Percentiles rank a stretch among this genome's conserved stretches.
Evolutionary conservation across 495 filamentous ascomycete species (phyloP).

Genomic region (Talaromyces trachyspermus): DNA sequence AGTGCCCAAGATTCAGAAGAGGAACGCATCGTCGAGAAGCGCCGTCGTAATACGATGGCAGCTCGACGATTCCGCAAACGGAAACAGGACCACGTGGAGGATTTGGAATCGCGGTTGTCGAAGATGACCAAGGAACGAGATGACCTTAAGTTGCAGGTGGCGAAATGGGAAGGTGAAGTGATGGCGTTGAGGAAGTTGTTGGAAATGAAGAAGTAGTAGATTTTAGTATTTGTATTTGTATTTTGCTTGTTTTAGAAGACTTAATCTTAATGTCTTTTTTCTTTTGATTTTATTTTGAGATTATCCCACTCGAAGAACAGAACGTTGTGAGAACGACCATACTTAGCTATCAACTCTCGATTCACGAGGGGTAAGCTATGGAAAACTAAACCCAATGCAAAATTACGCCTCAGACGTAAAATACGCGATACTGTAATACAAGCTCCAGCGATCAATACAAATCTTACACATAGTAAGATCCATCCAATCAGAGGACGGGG

Average conservation of each 20-base stretch:
- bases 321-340: no score
- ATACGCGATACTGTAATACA: not conserved
- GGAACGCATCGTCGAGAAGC: slow-evolving; percentile 24
- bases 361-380: no score
- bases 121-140: slow-evolving; percentile 46
- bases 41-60: slow-evolving; percentile 51
- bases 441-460: slow-evolving; percentile 7
- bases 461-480: slow-evolving; percentile 1
- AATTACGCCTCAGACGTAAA: not conserved
- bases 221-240: slow-evolving; percentile 4
- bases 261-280: not conserved
- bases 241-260: not conserved
- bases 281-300: no score
- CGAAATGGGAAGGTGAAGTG: slow-evolving; percentile 47
- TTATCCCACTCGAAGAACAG: no score
- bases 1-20: slow-evolving; percentile 8
- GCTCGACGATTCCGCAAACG: slow-evolving; percentile 57
- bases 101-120: slow-evolving; percentile 45
- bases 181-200: slow-evolving; percentile 13
- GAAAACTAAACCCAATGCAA: no score
- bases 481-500: not conserved
- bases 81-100: slow-evolving; percentile 49
- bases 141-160: slow-evolving; percentile 48
- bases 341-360: no score
- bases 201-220: slow-evolving; percentile 8